A percentile compares a stretch with the other conserved stretches of the same genome.
phyloP scores from a whole-genome alignment of 495 filamentous ascomycete genomes.

The Hypoxylon fuscum region DNA sequence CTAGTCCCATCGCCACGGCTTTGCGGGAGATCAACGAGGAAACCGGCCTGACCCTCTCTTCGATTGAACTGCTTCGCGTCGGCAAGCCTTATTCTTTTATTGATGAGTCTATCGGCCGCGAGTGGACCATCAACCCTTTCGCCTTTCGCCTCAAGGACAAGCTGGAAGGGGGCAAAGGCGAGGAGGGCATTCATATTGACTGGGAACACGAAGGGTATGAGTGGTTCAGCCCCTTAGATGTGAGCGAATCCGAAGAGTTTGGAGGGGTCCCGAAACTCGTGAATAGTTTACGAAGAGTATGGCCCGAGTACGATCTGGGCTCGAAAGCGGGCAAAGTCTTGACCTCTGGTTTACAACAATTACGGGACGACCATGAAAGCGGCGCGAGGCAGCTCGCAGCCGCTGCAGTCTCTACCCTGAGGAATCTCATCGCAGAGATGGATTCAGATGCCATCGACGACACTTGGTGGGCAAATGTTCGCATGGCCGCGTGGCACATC shows the following conservation, averaged over 20 bases:
- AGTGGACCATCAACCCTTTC: slow-evolving; percentile 73
- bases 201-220: slow-evolving; percentile 70
- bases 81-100: slow-evolving; percentile 68
- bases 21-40: slow-evolving; percentile 72
- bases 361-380: slow-evolving; percentile 63
- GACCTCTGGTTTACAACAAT: slow-evolving; percentile 51
- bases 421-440: slow-evolving; percentile 49
- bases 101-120: slow-evolving; percentile 59
- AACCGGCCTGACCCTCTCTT: slow-evolving; percentile 58
- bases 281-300: slow-evolving; percentile 65
- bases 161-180: slow-evolving; percentile 46
- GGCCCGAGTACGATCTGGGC: slow-evolving; percentile 61
- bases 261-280: slow-evolving; percentile 64
- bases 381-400: slow-evolving; percentile 65
- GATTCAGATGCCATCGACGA: slow-evolving; percentile 34
- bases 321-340: slow-evolving; percentile 53
- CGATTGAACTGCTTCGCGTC: slow-evolving; percentile 60
- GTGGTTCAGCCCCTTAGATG: slow-evolving; percentile 62
- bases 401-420: slow-evolving; percentile 58
- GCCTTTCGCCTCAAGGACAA: slow-evolving; percentile 61
- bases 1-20: slow-evolving; percentile 61
- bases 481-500: slow-evolving; percentile 70
- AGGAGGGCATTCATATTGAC: slow-evolving; percentile 60
- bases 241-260: slow-evolving; percentile 52
- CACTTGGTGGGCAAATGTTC: slow-evolving; percentile 64